Base-by-base conservation (phyloP, 805 yeast species). In the Metschnikowia koreensis region DNA sequence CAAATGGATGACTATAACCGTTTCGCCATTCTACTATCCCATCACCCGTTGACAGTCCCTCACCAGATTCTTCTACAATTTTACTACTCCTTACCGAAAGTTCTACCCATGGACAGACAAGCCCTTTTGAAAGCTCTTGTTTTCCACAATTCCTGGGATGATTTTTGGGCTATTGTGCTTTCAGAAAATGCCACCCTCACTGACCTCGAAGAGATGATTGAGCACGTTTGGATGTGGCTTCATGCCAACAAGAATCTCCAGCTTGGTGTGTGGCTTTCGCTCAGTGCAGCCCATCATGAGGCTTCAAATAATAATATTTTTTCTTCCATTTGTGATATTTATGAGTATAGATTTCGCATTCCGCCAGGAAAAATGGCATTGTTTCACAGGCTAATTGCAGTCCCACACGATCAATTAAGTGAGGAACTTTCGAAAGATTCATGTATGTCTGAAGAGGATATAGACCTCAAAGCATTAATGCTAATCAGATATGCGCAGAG, bases 131-230 rank as follows among this genome's bases (percentile, higher is more conserved):
- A 60, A 31, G 47, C 70, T 28, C 57, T 74, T 26, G 51, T 67
- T n/a, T 70, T 59, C 46, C 75, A 73, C 56, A 61, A 63, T 42
- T 59, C 59, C 38, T 74, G 64, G 62, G 56, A 51, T 7, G 57
- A 55, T 12, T 62, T 69, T 44, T 74, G 77, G 77, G 51, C 53
- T 9, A 48, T 67, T 11, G 58, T 65, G 36, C 39, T 69, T 2
- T 61, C 60, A 29, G 64, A 65, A 12, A 58, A 64, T 10, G 58
- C 66, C 17, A 61, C 71, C 15, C 59, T 74, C 15, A 62, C 61
- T 16, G 79, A 73, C 46, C 56, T 73, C 22, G 77, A 74, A 50
- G 76, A 72, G 13, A 57, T 67, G 38, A 57, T 71, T 31, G 75
- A 69, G 13, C 50, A 63, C 26, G 58, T 70, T 9, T 53, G 60